These are phyloP conservation scores for Debaryomycetaceae sp. DNA, from an alignment of 1,139 yeast genomes.

Conservation along the genomic window DNA sequence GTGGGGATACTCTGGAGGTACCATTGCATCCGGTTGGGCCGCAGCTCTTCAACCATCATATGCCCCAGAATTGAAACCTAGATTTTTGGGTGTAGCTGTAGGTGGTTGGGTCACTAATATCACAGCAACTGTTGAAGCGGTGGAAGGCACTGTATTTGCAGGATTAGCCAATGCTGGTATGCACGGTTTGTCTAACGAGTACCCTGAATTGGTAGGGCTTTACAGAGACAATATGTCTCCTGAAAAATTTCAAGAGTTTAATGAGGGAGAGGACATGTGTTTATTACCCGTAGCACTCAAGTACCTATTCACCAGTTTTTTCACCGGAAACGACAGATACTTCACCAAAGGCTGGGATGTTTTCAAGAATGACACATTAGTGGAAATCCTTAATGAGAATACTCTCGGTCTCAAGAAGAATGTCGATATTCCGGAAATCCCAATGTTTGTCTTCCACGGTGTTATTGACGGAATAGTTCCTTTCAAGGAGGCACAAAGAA, in stretches of 20 bases:
- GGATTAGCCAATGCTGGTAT: conserved; percentile 25
- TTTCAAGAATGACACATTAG: conserved; percentile 4
- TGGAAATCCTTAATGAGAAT: conserved; percentile 7
- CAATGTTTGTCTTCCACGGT: conserved; percentile 24
- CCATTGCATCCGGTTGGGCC: conserved; percentile 38
- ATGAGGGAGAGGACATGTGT: conserved; percentile 1
- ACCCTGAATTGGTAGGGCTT: conserved; percentile 16
- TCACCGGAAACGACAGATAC: conserved; percentile 2
- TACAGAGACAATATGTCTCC: conserved; percentile 5
- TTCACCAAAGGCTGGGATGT: conserved; percentile 6
- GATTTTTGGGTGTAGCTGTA: conserved; percentile 26
- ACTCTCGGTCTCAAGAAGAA: conserved; percentile 14
- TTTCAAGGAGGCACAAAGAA: conserved; percentile 13
- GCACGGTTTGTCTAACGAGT: conserved; percentile 24
- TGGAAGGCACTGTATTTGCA: conserved; percentile 22
- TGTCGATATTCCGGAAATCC: conserved; percentile 19
- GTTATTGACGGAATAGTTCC: conserved; percentile 22
- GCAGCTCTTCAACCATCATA: conserved; percentile 28
- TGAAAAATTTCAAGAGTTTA: conserved; percentile 1
- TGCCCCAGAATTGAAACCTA: conserved; percentile 25
- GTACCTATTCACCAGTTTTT: background rate
- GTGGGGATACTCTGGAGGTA: conserved; percentile 44
- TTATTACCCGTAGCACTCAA: background rate
- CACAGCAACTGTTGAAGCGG: conserved; percentile 15
- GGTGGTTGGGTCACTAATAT: conserved; percentile 30